phyloP scores from a whole-genome alignment of 2,329 filamentous ascomycete genomes.

The Davidsoniella virescens region DNA sequence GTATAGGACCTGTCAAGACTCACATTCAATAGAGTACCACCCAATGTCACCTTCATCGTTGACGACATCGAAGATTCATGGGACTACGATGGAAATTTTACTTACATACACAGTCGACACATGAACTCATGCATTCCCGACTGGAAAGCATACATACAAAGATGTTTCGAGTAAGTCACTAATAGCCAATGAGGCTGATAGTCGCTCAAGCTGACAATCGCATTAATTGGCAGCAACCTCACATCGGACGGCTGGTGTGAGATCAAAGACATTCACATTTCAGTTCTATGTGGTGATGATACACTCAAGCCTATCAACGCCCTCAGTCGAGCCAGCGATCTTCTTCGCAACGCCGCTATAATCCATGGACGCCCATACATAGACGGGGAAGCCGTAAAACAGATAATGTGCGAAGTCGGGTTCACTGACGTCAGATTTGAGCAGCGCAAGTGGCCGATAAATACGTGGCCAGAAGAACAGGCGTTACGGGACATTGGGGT shows the following conservation, averaged over 20 bases:
- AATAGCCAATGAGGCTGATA: not conserved
- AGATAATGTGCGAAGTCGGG: not conserved
- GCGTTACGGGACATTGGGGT: not conserved
- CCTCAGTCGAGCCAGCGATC: not conserved
- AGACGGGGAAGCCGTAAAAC: not conserved
- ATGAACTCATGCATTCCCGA: not conserved
- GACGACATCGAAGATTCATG: not conserved
- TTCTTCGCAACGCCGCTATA: not conserved
- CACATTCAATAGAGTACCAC: not conserved
- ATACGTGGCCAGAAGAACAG: constrained; percentile 1
- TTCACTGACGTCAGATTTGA: not conserved
- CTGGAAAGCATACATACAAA: not conserved
- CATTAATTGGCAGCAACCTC: not conserved
- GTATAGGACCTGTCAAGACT: not conserved
- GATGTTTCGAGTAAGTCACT: too few species aligned
- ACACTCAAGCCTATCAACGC: not conserved
- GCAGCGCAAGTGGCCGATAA: not conserved
- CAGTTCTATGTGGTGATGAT: not conserved
- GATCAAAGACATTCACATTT: not conserved
- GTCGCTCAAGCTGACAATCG: not conserved
- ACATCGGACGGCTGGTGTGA: constrained; percentile 1
- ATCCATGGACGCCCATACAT: constrained; percentile 1
- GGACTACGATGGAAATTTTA: not conserved
- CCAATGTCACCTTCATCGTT: not conserved
- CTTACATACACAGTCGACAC: not conserved